A percentile compares a stretch with the other conserved stretches of the same genome.
phyloP scores from a whole-genome alignment of 2,329 filamentous ascomycete species.

The Diaporthe batatas region DNA sequence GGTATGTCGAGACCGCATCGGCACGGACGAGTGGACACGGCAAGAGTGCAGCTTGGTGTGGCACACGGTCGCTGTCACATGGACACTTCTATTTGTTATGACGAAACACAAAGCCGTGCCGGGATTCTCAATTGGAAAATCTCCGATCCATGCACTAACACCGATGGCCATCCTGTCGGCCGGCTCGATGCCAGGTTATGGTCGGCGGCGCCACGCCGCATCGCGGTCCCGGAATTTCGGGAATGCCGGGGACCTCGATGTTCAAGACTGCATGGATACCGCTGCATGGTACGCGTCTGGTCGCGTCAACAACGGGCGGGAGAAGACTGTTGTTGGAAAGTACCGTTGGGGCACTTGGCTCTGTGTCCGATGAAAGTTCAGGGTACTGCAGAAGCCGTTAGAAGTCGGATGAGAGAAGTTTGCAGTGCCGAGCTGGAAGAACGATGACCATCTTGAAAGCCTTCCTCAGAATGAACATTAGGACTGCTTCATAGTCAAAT shows the following conservation, averaged over 20 bases:
- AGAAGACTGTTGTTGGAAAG: neutral
- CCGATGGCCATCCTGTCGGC: neutral
- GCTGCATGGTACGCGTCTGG: neutral
- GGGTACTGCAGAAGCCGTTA: too few relatives aligned
- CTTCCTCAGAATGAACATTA: neutral
- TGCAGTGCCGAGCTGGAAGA: too few relatives aligned
- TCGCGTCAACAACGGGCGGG: neutral
- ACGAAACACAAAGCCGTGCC: neutral
- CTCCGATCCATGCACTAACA: constrained; percentile 7
- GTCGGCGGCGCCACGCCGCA: constrained; percentile 1
- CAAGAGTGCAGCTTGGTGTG: neutral
- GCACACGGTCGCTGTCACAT: neutral
- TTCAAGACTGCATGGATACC: neutral
- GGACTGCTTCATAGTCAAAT: too few relatives aligned
- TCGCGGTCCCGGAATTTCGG: constrained; percentile 1
- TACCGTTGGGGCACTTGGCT: neutral
- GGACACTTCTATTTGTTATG: neutral
- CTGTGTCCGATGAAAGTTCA: neutral
- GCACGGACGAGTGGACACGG: neutral
- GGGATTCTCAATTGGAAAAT: neutral
- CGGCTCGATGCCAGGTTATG: constrained; percentile 2
- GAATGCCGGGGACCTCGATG: neutral
- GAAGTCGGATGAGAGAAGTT: too few relatives aligned
- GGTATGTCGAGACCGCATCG: neutral
- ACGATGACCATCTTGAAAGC: neutral